Evolutionary conservation across 495 filamentous ascomycete species (phyloP), one percentile per base, ranked within the genome.

Genomic region (Penicillium bialowiezense): DNA sequence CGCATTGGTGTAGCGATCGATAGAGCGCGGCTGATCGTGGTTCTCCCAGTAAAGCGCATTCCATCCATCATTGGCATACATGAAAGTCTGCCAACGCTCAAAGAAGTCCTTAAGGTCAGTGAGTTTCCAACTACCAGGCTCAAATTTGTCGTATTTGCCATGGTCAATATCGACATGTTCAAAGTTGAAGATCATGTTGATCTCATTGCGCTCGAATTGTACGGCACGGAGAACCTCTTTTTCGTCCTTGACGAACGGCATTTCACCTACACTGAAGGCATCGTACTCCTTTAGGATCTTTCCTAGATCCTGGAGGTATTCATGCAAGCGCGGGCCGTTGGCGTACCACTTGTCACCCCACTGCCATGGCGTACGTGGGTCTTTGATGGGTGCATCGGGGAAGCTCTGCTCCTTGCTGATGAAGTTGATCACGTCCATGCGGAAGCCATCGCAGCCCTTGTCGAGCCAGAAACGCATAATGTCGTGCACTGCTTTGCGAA

Each of bases 171-270:
- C 78, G 1, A 76, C 71, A 49, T 77, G 70, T 52, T 87, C 85
- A 51, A 89, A 89, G 52, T 86, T 79, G 68, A 90, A 89, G 21
- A 88, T 78, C 87, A 90, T 90, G 67, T 81, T 81, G 36, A 90
- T 71, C 58, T 89, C 82, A 37, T 73, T 68, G 21, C 81, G 78
- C 34, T 76, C 74, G 10, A 72, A 68, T 3, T 76, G 71, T 18
- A 90, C 79, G 24, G 78, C 79, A 12, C 74, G 70, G 21, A 88
- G 69, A 1, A 88, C 79, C 53, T 87, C 76, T 28, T 75, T 63
- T 47, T 82, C 73, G 2, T 79, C 76, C 12, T 55, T 67, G 10
- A 82, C 79, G 56, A 81, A 81, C 0, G 85, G 84, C 59, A 88
- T 79, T 63, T 90, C 87, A 8, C 87, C 87, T 0, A 90, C 85